Conservation (phyloP, 2,329 filamentous ascomycete species). For the Botrytis cinerea region DNA sequence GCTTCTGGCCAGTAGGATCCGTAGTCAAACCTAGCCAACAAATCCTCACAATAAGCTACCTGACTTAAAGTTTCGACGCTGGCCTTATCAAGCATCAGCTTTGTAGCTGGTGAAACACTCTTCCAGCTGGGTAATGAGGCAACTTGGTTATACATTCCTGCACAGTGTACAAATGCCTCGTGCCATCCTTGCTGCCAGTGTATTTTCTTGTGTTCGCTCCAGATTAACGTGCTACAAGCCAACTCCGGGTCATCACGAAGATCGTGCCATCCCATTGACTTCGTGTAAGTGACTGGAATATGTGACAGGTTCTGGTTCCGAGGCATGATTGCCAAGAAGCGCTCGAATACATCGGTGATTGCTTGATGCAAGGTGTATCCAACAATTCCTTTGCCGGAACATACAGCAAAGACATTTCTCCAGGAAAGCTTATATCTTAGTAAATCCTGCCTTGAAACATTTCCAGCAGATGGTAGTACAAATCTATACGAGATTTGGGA, state of each 20-base stretch:
- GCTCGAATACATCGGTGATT: conserved; percentile 60
- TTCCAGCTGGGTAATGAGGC: conserved; percentile 58
- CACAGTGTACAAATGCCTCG: conserved; percentile 67
- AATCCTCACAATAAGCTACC: conserved; percentile 62
- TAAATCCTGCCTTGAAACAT: conserved; percentile 51
- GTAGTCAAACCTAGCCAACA: conserved; percentile 61
- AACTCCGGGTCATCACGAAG: conserved; percentile 60
- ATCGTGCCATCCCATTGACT: conserved; percentile 62
- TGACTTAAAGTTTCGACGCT: conserved; percentile 63
- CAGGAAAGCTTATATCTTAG: conserved; percentile 64
- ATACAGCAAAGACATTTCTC: conserved; percentile 67
- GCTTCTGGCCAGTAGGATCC: conserved; percentile 58
- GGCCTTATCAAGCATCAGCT: conserved; percentile 62
- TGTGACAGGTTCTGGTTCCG: conserved; percentile 46
- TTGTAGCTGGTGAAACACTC: conserved; percentile 60
- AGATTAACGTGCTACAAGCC: conserved; percentile 63
- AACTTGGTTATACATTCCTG: conserved; percentile 60
- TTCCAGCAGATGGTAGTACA: conserved; percentile 60
- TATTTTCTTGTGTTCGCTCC: conserved; percentile 63
- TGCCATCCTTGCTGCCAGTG: conserved; percentile 66
- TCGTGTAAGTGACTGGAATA: conserved; percentile 56
- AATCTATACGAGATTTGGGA: conserved; percentile 60
- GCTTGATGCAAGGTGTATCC: conserved; percentile 65
- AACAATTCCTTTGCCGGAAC: conserved; percentile 65
- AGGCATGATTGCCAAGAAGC: conserved; percentile 59